Evolutionary conservation across 2,329 filamentous ascomycete genomes (phyloP).

Genomic region (Orbilia quercus): DNA sequence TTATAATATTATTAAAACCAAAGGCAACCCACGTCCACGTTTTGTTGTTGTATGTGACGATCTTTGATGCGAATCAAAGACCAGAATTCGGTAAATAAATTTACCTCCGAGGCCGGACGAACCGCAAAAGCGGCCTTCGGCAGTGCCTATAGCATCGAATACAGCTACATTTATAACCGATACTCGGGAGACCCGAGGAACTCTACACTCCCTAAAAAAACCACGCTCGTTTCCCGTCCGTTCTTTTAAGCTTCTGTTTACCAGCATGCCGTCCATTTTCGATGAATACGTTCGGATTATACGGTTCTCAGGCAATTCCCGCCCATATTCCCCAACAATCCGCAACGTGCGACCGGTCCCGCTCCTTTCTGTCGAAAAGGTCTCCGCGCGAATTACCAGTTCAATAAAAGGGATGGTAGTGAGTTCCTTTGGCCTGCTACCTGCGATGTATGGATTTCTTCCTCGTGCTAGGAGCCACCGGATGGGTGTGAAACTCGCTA

Average conservation of each 20-base stretch:
- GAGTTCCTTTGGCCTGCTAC: constrained; percentile 3
- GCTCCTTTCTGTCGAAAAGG: constrained; percentile 24
- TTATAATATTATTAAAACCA: no score
- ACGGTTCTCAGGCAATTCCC: constrained; percentile 4
- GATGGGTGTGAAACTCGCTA: neutral
- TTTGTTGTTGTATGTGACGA: no score
- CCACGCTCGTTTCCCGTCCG: neutral
- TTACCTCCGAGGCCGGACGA: no score
- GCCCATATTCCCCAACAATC: constrained; percentile 9
- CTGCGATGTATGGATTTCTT: constrained; percentile 14
- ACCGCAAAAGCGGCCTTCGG: no score
- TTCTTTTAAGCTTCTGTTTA: neutral
- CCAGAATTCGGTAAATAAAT: no score
- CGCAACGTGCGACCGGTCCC: constrained; percentile 16
- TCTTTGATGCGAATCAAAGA: no score
- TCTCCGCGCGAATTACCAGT: constrained; percentile 13
- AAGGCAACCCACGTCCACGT: no score
- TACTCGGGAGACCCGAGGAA: no score
- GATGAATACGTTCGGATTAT: constrained; percentile 27
- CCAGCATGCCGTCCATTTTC: constrained; percentile 19
- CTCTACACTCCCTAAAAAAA: no score
- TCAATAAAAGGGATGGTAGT: neutral
- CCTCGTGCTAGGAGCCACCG: neutral
- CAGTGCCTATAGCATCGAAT: no score
- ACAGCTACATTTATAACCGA: no score